Evolutionary conservation across 768 basidiomycete species (phyloP).

Genomic region (Boletales sp.): DNA sequence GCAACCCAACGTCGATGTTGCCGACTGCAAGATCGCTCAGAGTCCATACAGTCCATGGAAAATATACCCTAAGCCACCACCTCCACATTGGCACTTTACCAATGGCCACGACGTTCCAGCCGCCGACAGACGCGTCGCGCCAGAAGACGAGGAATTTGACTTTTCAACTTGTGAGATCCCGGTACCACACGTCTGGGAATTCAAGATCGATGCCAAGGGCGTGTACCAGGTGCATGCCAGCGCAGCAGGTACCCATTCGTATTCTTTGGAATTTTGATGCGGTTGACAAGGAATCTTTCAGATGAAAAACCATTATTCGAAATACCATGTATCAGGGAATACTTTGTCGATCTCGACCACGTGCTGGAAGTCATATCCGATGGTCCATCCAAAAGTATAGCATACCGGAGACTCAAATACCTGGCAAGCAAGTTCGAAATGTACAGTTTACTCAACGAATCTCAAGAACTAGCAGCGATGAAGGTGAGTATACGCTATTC

Average conservation of each 20-base stretch:
- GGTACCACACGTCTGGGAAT: conserved; percentile 56
- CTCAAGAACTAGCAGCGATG: conserved; percentile 93
- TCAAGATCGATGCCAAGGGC: conserved; percentile 79
- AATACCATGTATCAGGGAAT: conserved; percentile 86
- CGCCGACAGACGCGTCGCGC: conserved; percentile 29
- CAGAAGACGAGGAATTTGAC: conserved; percentile 51
- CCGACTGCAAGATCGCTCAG: conserved; percentile 19
- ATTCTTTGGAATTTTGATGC: neutral
- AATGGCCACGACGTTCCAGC: conserved; percentile 46
- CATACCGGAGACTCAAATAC: conserved; percentile 88
- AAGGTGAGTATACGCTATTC: conserved; percentile 55
- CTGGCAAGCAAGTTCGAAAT: conserved; percentile 91
- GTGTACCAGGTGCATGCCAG: conserved; percentile 80
- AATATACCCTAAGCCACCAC: conserved; percentile 90
- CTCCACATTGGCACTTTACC: conserved; percentile 94
- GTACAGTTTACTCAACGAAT: conserved; percentile 89
- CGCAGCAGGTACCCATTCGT: conserved; percentile 5
- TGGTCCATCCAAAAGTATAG: conserved; percentile 95
- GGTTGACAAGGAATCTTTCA: conserved; percentile 11
- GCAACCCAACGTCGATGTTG: conserved; percentile 53
- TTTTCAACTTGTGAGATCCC: conserved; percentile 77
- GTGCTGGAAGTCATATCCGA: conserved; percentile 88
- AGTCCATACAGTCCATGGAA: conserved; percentile 64
- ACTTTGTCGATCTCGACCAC: conserved; percentile 94
- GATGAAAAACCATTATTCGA: conserved; percentile 62